Percentiles rank a stretch among this genome's conserved stretches.
Evolutionary conservation across 495 filamentous ascomycete species (phyloP).

Genomic region (Pseudoneurospora amorphoporcata): DNA sequence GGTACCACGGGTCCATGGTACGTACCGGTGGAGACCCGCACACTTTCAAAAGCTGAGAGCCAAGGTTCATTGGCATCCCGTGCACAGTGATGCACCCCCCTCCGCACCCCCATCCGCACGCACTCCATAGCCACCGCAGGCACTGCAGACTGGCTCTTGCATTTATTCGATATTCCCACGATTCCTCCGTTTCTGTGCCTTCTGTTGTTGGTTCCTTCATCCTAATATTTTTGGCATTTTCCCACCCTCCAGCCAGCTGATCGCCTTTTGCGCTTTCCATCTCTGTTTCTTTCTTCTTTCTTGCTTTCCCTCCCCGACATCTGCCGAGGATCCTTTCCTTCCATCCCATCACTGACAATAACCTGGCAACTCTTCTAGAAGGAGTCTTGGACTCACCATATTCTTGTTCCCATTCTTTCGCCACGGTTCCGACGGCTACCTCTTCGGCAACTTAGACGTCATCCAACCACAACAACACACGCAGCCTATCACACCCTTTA

Average conservation of each 20-base stretch:
- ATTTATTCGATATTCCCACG: neutral
- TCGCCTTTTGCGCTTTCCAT: neutral
- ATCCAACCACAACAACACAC: slow-evolving; percentile 1
- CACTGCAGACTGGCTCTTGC: neutral
- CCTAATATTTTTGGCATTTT: slow-evolving; percentile 18
- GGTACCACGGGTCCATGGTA: neutral
- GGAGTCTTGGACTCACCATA: neutral
- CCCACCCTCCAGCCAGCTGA: neutral
- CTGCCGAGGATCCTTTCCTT: neutral
- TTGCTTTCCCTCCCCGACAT: neutral
- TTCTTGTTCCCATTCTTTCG: neutral
- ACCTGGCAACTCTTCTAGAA: neutral
- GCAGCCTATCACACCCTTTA: neutral
- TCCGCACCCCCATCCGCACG: neutral
- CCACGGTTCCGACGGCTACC: slow-evolving; percentile 3
- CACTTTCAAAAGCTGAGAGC: neutral
- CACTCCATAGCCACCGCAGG: neutral
- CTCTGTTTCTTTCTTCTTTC: neutral
- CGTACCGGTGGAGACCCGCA: neutral
- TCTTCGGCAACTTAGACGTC: slow-evolving; percentile 6
- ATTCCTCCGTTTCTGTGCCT: neutral
- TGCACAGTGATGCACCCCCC: neutral
- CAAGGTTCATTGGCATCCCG: neutral
- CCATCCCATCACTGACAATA: neutral
- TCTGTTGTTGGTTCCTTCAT: slow-evolving; percentile 9